Conservation (phyloP, 2,329 filamentous ascomycete species). For the Drechslerella coelobrocha region DNA sequence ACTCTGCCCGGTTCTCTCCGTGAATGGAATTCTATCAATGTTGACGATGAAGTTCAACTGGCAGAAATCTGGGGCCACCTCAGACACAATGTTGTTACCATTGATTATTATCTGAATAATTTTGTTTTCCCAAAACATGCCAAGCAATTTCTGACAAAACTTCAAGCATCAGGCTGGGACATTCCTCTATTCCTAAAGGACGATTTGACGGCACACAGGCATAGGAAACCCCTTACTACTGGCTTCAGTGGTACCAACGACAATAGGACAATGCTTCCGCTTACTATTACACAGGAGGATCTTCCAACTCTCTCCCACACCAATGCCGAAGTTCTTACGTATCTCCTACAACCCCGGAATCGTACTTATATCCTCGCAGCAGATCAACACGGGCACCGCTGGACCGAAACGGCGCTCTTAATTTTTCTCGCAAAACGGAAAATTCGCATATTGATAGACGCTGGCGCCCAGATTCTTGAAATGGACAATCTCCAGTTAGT, state of each 20-base stretch:
- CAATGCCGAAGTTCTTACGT: constrained; percentile 69
- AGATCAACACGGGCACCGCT: constrained; percentile 56
- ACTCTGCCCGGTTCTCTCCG: constrained; percentile 61
- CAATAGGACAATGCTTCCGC: constrained; percentile 66
- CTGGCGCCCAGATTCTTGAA: constrained; percentile 70
- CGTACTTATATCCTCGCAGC: constrained; percentile 60
- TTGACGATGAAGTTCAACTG: constrained; percentile 65
- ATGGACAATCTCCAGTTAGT: constrained; percentile 65
- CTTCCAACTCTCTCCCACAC: constrained; percentile 66
- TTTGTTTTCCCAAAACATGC: constrained; percentile 72
- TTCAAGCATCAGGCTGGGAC: constrained; percentile 73
- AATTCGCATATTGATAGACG: constrained; percentile 69
- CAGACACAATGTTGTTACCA: constrained; percentile 61
- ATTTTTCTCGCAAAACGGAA: constrained; percentile 56
- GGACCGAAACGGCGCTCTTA: constrained; percentile 62
- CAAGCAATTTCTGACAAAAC: constrained; percentile 69
- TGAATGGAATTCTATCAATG: constrained; percentile 67
- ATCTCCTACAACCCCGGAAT: constrained; percentile 65
- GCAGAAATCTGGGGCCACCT: constrained; percentile 63
- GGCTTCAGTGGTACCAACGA: constrained; percentile 78
- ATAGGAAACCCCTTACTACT: constrained; percentile 62
- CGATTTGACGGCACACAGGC: constrained; percentile 9
- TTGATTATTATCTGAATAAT: constrained; percentile 69
- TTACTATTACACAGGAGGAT: constrained; percentile 69
- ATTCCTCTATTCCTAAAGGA: constrained; percentile 62